Base-by-base conservation (phyloP, 805 yeast species). In the Jamesozyma rosinii region DNA sequence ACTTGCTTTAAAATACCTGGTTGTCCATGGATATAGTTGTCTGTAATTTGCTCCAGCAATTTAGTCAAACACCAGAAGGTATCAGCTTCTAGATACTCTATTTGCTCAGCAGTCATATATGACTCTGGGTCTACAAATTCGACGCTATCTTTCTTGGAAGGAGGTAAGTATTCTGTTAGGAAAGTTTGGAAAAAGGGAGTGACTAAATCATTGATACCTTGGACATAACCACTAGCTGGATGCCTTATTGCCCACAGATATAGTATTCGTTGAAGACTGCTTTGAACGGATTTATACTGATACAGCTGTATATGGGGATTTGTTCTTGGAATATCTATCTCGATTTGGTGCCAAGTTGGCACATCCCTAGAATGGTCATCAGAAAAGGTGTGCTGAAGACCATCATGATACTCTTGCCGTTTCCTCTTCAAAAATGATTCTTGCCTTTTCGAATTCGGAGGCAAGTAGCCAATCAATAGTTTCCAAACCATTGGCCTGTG, bases 221-320 rank as follows among this genome's bases (percentile, higher is more conserved):
- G 98, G 18, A 90, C 98, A 62, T 90, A 90, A 14, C 98, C 98
- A 57, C 92, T 81, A 5, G 97, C 96, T 1, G 98, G 97, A 59
- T 92, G 97, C 51, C 97, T 73, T 21, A 90, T 79, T 0, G 97
- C 94, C 98, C 98, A 90, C 29, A 90, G 68, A 57, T 88, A 90
- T 42, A 90, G 66, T 9, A 92, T 79, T 51, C 83, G 77, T 53
- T 89, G 88, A 46, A 90, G 67, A 14, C 94, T 77, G 43, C 79
- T 67, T 52, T 90, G 97, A 0, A 92, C 85, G 2, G 79, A 67
- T 18, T 74, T 74, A 52, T 60, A 76, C 14, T 81, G 71, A 56
- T 90, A 90, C 31, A 90, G 70, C 47, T 76, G 77, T 41, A 88
- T 75, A 38, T 79, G 77, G 4, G 97, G 97, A 54, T 87, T 87